These are phyloP conservation scores for Corynespora cassiicola DNA, from an alignment of 2,329 filamentous ascomycete genomes.

Conservation along the genomic window DNA sequence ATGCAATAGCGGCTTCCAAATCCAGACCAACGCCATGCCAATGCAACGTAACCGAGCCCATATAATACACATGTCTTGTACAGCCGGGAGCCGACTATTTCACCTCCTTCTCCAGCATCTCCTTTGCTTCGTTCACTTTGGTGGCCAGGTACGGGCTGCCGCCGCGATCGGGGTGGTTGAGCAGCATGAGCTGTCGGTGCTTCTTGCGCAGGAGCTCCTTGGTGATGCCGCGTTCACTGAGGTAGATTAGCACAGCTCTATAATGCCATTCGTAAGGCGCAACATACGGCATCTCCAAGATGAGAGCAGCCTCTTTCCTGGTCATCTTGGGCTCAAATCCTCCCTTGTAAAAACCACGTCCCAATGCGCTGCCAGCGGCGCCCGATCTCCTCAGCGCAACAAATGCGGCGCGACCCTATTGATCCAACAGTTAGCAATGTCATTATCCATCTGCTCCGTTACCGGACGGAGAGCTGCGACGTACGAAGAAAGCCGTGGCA, in stretches of 20 bases:
- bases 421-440: conserved; percentile 14
- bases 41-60: conserved; percentile 8
- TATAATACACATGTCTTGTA: conserved; percentile 10
- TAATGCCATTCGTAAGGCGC: no score
- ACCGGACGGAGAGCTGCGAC: conserved; percentile 24
- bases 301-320: conserved; percentile 86
- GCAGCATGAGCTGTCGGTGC: conserved; percentile 92
- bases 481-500: conserved; percentile 70
- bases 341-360: conserved; percentile 95
- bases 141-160: conserved; percentile 96
- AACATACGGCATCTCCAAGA: conserved; percentile 84
- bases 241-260: background rate
- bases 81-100: conserved; percentile 33
- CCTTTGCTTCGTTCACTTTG: conserved; percentile 98
- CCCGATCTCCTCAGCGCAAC: conserved; percentile 87
- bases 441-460: background rate
- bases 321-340: conserved; percentile 98
- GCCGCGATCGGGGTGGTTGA: conserved; percentile 97
- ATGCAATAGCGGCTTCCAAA: no score
- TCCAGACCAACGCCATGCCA: conserved; percentile 11
- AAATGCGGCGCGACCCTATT: conserved; percentile 86
- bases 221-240: conserved; percentile 82
- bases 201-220: conserved; percentile 96
- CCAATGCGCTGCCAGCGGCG: conserved; percentile 72
- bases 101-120: conserved; percentile 81